phyloP scores from a whole-genome alignment of 352 stramenopile genomes.

The Saprolegnia diclina region DNA sequence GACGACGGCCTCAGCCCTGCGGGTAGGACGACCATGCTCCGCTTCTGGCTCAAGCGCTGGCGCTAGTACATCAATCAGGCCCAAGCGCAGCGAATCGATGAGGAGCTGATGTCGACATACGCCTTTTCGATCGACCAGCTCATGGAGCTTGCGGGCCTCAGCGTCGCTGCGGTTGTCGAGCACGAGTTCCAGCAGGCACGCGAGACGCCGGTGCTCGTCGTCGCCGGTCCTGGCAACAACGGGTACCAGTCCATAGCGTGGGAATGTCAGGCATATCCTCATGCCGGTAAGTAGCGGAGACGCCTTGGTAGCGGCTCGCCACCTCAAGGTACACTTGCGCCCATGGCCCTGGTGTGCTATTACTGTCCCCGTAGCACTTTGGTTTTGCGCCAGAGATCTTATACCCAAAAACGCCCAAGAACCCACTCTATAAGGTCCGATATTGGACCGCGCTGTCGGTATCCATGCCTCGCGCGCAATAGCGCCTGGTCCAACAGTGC shows the following conservation, averaged over 20 bases:
- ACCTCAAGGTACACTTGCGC: constrained; percentile 77
- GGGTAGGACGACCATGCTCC: neutral
- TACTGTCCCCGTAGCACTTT: constrained; percentile 78
- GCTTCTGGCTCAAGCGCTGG: neutral
- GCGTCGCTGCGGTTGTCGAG: constrained; percentile 87
- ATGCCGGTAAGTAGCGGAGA: constrained; percentile 73
- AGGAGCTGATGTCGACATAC: constrained; percentile 85
- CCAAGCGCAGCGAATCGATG: constrained; percentile 79
- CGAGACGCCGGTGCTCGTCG: constrained; percentile 66
- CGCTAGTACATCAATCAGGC: constrained; percentile 59
- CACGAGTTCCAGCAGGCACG: constrained; percentile 47
- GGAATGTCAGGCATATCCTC: neutral
- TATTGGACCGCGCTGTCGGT: neutral
- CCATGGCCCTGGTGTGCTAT: neutral
- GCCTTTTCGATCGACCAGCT: constrained; percentile 96
- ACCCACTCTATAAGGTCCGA: constrained; percentile 70
- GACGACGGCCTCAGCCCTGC: neutral
- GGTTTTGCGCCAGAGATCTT: constrained; percentile 91
- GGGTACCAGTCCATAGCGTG: constrained; percentile 44
- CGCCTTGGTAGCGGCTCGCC: constrained; percentile 95
- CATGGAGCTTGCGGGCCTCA: constrained; percentile 98
- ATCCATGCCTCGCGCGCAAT: neutral
- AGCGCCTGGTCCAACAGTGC: constrained; percentile 74
- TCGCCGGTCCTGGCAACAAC: constrained; percentile 98
- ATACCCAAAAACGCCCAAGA: constrained; percentile 90